Evolutionary conservation across 306 rosid genomes (phyloP).

Genomic region (Quercus rubra): DNA sequence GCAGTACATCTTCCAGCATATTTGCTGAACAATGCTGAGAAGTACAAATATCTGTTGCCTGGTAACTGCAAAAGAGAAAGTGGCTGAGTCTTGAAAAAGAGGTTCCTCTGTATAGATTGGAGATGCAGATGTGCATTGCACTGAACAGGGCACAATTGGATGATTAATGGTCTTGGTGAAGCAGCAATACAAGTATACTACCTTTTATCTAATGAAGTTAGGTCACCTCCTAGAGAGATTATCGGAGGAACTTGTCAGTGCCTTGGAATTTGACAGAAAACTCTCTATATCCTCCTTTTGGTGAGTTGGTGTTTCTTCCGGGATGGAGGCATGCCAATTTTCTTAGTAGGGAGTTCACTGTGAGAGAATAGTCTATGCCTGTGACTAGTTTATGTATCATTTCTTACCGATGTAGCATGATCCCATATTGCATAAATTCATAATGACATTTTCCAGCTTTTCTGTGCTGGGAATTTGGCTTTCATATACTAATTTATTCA

Average conservation of each 20-base stretch:
- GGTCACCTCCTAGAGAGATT: constrained; percentile 32
- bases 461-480: constrained; percentile 40
- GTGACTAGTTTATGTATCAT: constrained; percentile 35
- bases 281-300: constrained; percentile 25
- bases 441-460: constrained; percentile 40
- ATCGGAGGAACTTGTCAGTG: constrained; percentile 21
- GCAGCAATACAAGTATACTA: constrained; percentile 11
- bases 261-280: constrained; percentile 24
- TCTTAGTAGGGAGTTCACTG: constrained; percentile 11
- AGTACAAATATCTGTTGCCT: constrained; percentile 64
- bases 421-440: constrained; percentile 16
- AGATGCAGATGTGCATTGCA: constrained; percentile 21
- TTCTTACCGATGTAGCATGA: constrained; percentile 23
- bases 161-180: constrained; percentile 20
- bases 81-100: constrained; percentile 42
- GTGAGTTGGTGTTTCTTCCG: constrained; percentile 19
- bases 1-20: constrained; percentile 78
- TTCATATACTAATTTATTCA: constrained; percentile 31
- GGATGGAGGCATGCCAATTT: constrained; percentile 30
- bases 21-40: constrained; percentile 60
- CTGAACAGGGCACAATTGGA: constrained; percentile 16
- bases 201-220: constrained; percentile 25
- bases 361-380: constrained; percentile 18
- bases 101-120: constrained; percentile 12
- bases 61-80: constrained; percentile 77